These are phyloP conservation scores for Melanogaster broomeanus DNA, from an alignment of 768 basidiomycete species.

Conservation along the genomic window DNA sequence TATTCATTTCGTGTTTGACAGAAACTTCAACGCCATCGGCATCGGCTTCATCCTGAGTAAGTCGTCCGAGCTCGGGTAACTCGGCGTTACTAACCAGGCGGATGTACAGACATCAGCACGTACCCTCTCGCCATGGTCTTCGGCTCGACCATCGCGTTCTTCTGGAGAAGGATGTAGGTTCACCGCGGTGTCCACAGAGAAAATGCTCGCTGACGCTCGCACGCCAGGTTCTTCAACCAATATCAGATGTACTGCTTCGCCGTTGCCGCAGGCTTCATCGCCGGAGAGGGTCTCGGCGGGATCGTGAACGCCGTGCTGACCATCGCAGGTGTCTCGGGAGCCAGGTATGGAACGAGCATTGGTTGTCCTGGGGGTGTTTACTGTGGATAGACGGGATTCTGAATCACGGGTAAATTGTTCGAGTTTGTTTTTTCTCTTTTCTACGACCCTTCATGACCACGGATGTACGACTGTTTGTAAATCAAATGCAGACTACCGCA, in stretches of 20 bases:
- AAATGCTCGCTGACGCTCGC: conserved; percentile 39
- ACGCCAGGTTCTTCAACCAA: not conserved
- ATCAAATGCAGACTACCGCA: too few species aligned
- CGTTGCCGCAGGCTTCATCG: conserved; percentile 40
- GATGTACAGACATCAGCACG: conserved; percentile 17
- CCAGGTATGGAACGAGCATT: conserved; percentile 27
- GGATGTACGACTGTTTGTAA: not conserved
- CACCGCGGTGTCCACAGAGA: conserved; percentile 41
- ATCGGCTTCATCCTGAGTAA: conserved; percentile 21
- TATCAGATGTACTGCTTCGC: conserved; percentile 34
- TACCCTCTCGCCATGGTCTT: conserved; percentile 27
- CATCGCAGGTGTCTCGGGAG: conserved; percentile 30
- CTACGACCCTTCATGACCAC: too few species aligned
- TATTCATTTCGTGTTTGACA: conserved; percentile 39
- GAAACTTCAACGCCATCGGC: conserved; percentile 29
- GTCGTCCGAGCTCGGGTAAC: not conserved
- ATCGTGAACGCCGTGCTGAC: conserved; percentile 34
- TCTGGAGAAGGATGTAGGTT: conserved; percentile 18
- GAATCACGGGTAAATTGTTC: too few species aligned
- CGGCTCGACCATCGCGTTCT: conserved; percentile 24
- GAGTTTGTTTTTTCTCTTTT: not conserved
- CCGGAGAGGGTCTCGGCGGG: conserved; percentile 42
- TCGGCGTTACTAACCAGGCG: not conserved
- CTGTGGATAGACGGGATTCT: conserved; percentile 19
- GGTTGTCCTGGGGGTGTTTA: conserved; percentile 31